A percentile compares a stretch with the other conserved stretches of the same genome.
Evolutionary conservation across 225 moss, liverwort and hornwort genomes (phyloP).

Genomic region (Straminergon stramineum): DNA sequence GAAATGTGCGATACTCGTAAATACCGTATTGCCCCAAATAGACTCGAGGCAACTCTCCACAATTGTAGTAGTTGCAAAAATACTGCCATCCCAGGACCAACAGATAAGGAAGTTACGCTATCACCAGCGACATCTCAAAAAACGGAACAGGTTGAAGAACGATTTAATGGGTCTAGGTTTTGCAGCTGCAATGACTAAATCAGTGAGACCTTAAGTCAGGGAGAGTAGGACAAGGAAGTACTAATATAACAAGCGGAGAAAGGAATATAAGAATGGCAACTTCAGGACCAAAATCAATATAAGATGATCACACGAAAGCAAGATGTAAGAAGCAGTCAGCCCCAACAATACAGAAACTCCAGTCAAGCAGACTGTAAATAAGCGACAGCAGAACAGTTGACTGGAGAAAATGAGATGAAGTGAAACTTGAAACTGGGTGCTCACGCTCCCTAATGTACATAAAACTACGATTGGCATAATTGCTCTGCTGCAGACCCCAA

Average conservation of each 20-base stretch:
- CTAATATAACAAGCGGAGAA: neutral
- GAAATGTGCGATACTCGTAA: neutral
- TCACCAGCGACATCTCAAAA: neutral
- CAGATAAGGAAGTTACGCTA: neutral
- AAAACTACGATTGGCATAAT: constrained; percentile 65
- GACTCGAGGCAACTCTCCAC: neutral
- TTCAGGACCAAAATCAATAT: neutral
- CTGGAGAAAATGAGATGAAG: constrained; percentile 47
- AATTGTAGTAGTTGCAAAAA: neutral
- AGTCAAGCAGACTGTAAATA: constrained; percentile 21
- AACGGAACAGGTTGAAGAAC: neutral
- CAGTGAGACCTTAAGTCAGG: too few relatives aligned
- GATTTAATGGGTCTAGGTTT: neutral
- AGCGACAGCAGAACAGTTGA: constrained; percentile 13
- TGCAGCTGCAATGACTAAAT: neutral
- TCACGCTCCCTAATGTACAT: constrained; percentile 94
- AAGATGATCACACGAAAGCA: neutral
- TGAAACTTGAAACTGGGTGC: constrained; percentile 74
- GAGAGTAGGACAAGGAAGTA: too few relatives aligned
- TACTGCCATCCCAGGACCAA: neutral
- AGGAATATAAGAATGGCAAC: neutral
- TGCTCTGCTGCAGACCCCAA: constrained; percentile 47
- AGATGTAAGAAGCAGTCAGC: neutral
- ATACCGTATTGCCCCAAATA: neutral
- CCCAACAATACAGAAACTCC: constrained; percentile 9